Evolutionary conservation across 192 early-diverging fungal genomes (phyloP), one percentile per base, ranked within the genome.

Genomic region (Endogone sp.): DNA sequence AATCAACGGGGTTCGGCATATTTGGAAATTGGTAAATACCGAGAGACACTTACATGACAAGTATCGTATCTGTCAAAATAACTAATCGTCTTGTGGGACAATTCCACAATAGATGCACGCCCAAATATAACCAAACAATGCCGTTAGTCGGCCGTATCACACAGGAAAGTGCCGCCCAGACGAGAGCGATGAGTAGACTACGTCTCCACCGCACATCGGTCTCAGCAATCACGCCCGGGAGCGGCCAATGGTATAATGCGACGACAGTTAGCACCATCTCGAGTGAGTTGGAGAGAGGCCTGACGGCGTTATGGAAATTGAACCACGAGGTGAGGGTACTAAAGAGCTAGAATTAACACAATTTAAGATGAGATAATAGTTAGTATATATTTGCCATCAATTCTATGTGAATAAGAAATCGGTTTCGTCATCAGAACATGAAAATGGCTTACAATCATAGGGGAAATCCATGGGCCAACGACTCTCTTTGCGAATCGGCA

Each of bases 91-190:
- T 62, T 2, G 29, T 29, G 21, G 64, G 6, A 11, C 67, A 60
- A 55, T 68, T 67, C 31, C 73, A 29, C 2, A 95, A 30, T 16
- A 96, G 78, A 3, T 79, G 66, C 2, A 83, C 11, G 4, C 93
- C 94, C 20, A 94, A 75, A 66, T 85, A 91, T 2, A 92, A 60
- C 97, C 97, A 99, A 27, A 96, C 69, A 3, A 93, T 72, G 3
- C 81, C 94, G 65, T 91, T 94, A 9, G 97, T 99, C 3, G 96
- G 96, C 28, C 97, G 84, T 49, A 96, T 72, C 29, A 98, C 81
- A 74, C 97, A 98, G 0, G 88, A 86, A 4, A 92, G 44, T 2
- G 92, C 91, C 4, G 96, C 97, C 57, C 92, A 81, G 2, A 66
- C 56, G 9, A 98, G 79, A 0, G 92, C 81, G 3, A 81, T 9